These are phyloP conservation scores for Diaporthe sp. DNA, from an alignment of 2,329 filamentous ascomycete genomes.

Conservation along the genomic window DNA sequence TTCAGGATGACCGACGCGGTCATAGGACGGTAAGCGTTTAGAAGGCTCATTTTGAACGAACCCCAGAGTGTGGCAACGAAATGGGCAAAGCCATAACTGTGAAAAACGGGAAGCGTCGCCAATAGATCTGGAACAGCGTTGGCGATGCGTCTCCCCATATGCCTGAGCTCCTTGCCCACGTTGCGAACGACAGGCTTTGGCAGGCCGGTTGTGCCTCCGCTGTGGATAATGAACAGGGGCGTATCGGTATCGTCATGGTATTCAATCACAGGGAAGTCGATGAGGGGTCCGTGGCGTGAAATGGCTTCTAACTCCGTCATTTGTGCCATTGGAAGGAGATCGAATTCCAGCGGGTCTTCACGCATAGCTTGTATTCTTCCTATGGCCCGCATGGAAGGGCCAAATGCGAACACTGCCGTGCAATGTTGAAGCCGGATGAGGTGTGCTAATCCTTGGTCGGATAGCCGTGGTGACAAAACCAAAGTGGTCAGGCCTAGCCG, in stretches of 20 bases:
- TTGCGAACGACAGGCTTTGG: conserved; percentile 11
- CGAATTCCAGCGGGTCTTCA: neutral
- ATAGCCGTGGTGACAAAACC: conserved; percentile 18
- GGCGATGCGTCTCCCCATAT: neutral
- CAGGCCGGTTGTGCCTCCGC: conserved; percentile 29
- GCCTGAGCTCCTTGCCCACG: neutral
- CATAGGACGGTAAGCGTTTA: conserved; percentile 21
- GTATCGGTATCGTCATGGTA: neutral
- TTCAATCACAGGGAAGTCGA: neutral
- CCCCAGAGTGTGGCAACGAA: neutral
- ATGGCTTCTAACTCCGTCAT: neutral
- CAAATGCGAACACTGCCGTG: neutral
- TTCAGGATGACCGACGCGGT: conserved; percentile 6
- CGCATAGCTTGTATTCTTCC: neutral
- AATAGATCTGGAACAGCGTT: neutral
- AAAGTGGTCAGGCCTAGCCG: conserved; percentile 17
- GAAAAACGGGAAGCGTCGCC: conserved; percentile 12
- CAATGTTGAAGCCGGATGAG: neutral
- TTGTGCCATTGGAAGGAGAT: neutral
- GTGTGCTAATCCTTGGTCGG: conserved; percentile 20
- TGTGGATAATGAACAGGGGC: conserved; percentile 18
- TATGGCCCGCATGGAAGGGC: neutral
- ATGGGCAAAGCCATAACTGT: neutral
- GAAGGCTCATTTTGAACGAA: neutral
- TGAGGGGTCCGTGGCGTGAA: neutral